These are phyloP conservation scores for Fusarium incarnatum DNA, from an alignment of 2,329 filamentous ascomycete species.

Conservation along the genomic window DNA sequence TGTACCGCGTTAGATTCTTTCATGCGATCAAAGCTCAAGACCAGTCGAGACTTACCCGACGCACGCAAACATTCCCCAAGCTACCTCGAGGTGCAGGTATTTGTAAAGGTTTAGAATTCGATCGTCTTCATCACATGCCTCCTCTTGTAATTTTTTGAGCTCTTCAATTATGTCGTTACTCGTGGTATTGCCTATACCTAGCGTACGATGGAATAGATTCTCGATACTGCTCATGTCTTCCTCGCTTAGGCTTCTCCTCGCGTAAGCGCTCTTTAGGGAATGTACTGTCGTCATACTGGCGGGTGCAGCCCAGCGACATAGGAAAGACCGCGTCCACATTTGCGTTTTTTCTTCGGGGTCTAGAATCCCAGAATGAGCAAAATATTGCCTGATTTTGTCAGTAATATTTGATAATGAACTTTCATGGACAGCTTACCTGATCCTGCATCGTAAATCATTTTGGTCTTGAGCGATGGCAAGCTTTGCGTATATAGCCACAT, in stretches of 20 bases:
- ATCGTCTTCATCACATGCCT: background rate
- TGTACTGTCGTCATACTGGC: background rate
- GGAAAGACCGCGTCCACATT: background rate
- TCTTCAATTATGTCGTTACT: background rate
- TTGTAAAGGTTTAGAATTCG: conserved; percentile 1
- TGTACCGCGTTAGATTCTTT: too few relatives aligned
- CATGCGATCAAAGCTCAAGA: too few relatives aligned
- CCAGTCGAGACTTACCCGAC: too few relatives aligned
- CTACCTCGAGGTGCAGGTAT: conserved; percentile 2
- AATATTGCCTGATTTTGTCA: background rate
- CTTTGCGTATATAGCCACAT: conserved; percentile 26
- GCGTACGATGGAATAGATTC: conserved; percentile 4
- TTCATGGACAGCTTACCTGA: conserved; percentile 3
- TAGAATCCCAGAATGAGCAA: background rate
- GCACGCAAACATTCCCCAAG: too few relatives aligned
- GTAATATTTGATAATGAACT: too few relatives aligned
- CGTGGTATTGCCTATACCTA: conserved; percentile 1
- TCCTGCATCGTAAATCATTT: background rate
- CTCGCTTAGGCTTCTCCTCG: background rate
- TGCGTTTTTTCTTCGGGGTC: background rate
- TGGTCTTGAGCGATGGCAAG: background rate
- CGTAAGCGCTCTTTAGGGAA: conserved; percentile 7
- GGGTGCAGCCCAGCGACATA: conserved; percentile 27
- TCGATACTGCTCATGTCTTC: conserved; percentile 11
- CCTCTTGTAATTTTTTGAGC: background rate